Percentiles rank a stretch among this genome's conserved stretches.
phyloP scores from a whole-genome alignment of 306 rosid species.

The Bauhinia variegata region DNA sequence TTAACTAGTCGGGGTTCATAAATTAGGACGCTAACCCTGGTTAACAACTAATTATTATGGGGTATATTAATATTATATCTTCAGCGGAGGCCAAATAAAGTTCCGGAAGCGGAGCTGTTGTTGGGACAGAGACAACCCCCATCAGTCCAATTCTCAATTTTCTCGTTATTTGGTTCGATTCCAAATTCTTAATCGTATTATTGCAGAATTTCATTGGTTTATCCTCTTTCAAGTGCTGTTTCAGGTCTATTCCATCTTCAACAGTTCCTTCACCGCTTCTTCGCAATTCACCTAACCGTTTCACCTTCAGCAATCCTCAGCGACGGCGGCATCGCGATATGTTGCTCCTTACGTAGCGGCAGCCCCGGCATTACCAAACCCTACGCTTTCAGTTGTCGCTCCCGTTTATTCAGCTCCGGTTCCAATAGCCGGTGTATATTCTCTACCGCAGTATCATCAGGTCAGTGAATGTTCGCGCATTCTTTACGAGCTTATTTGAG shows the following conservation, averaged over 20 bases:
- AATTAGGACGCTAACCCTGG: too few relatives aligned
- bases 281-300: slow-evolving; percentile 74
- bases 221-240: background rate
- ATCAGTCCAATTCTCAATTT: too few relatives aligned
- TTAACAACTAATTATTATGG: too few relatives aligned
- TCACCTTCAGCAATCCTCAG: slow-evolving; percentile 74
- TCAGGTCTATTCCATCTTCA: slow-evolving; percentile 61
- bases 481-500: background rate
- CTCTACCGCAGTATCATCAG: slow-evolving; percentile 82
- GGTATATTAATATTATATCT: too few relatives aligned
- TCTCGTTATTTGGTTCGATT: too few relatives aligned
- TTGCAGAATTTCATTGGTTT: too few relatives aligned
- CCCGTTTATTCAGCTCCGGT: slow-evolving; percentile 53
- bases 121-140: too few relatives aligned
- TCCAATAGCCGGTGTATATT: slow-evolving; percentile 47
- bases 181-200: too few relatives aligned
- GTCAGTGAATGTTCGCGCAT: slow-evolving; percentile 24
- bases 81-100: too few relatives aligned
- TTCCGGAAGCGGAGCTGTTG: too few relatives aligned
- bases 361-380: slow-evolving; percentile 35
- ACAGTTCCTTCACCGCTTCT: slow-evolving; percentile 34
- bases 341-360: slow-evolving; percentile 52
- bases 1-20: too few relatives aligned
- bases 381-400: slow-evolving; percentile 42
- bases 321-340: slow-evolving; percentile 48